Conservation (phyloP, 2,329 filamentous ascomycete genomes). For the Penicillium brasilianum region DNA sequence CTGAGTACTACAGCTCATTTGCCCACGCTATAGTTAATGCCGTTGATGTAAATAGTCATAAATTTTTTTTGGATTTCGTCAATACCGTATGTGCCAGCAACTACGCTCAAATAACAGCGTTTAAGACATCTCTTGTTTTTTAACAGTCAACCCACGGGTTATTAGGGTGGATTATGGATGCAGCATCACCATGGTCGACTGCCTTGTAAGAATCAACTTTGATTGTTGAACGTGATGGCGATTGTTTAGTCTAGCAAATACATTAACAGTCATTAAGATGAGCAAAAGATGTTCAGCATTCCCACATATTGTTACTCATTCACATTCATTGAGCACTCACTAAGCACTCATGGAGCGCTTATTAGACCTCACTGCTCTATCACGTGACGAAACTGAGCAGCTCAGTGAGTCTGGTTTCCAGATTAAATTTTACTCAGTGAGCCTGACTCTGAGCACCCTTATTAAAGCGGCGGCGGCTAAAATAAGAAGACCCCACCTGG, state of each 20-base stretch:
- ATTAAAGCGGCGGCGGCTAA: conserved; percentile 22
- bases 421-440: conserved; percentile 21
- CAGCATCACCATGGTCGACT: background rate
- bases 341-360: no score
- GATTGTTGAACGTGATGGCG: no score
- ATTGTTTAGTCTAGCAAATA: no score
- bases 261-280: background rate
- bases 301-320: background rate
- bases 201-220: background rate
- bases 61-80: background rate
- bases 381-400: no score
- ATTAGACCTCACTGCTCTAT: no score
- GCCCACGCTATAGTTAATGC: no score
- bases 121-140: background rate
- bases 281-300: background rate
- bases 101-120: conserved; percentile 1
- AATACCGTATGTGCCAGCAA: background rate
- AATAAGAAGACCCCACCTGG: conserved; percentile 16
- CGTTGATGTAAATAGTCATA: no score
- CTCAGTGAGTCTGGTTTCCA: conserved; percentile 10
- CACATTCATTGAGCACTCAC: no score
- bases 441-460: conserved; percentile 20
- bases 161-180: background rate
- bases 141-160: background rate
- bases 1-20: no score